These are phyloP conservation scores for Plasmopara viticola DNA, from an alignment of 352 stramenopile species.

Conservation along the genomic window DNA sequence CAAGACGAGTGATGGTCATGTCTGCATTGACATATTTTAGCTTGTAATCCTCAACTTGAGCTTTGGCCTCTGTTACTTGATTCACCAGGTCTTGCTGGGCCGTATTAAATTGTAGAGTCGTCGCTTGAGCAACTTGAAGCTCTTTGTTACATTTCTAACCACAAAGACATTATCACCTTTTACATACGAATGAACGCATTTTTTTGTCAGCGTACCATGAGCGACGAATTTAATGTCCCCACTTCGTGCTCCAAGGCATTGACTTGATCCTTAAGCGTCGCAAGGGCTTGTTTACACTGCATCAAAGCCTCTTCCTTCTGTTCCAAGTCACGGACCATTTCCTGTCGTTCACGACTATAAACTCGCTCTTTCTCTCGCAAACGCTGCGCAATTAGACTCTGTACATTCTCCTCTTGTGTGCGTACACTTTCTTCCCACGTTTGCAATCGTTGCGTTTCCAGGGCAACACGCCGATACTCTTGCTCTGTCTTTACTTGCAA, in stretches of 20 bases:
- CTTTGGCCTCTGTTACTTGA: constrained; percentile 22
- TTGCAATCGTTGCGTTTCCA: constrained; percentile 42
- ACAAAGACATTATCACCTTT: too few relatives aligned
- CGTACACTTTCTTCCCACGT: constrained; percentile 40
- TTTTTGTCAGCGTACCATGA: constrained; percentile 17
- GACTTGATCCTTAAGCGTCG: constrained; percentile 17
- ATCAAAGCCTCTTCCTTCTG: constrained; percentile 28
- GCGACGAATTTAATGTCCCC: constrained; percentile 12
- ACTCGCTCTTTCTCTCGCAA: constrained; percentile 44
- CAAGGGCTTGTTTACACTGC: constrained; percentile 23
- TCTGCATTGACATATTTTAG: constrained; percentile 8
- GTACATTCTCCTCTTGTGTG: constrained; percentile 40
- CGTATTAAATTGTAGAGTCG: constrained; percentile 16
- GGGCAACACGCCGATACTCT: constrained; percentile 39
- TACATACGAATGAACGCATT: background rate
- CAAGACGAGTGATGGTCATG: constrained; percentile 18
- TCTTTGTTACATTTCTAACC: constrained; percentile 21
- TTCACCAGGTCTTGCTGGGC: constrained; percentile 15
- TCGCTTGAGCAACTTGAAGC: constrained; percentile 11
- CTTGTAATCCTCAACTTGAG: constrained; percentile 16
- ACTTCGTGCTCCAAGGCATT: constrained; percentile 17
- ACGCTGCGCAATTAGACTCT: constrained; percentile 32
- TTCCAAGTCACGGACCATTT: constrained; percentile 21
- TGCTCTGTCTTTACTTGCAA: constrained; percentile 40
- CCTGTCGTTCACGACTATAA: constrained; percentile 39